Evolutionary conservation across 148 eudicot species (phyloP), one percentile per base, ranked within the genome.

Genomic region (Diospyros lotus): DNA sequence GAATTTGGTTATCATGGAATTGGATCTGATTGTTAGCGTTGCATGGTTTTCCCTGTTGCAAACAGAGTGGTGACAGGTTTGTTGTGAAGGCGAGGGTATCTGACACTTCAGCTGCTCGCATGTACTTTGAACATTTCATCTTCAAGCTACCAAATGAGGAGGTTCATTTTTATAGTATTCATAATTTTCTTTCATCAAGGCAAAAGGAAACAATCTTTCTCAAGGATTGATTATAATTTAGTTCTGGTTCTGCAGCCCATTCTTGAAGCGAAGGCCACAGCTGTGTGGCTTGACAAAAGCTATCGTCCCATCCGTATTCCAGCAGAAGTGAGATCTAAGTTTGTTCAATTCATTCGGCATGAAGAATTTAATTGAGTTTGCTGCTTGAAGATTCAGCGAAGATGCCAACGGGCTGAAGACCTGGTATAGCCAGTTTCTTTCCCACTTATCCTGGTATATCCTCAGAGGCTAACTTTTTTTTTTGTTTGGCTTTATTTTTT

Each of bases 211-310:
- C 2, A 68, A 8, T 9, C n/a, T 28, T 28, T 73, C 53, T 44
- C 6, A 12, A 8, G 48, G 5, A 2, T 68, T 6, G 58, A 68
- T 65, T 38, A 53, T 81, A 60, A 73, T 69, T 38, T 46, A 28
- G 64, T 39, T 48, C 45, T 76, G 41, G 39, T 75, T 69, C 13
- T 69, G 11, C 85, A 94, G 97, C 97, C 91, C 4, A 75, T 94
- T 66, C 73, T 92, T 68, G 98, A 92, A 84, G 97, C 98, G 9
- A 92, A 71, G 78, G 98, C 79, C 71, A 92, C 92, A 56, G 89
- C 86, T 43, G 96, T 94, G 18, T 94, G 98, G 97, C 97, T 94
- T 53, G 90, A 90, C 81, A 94, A 94, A 75, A 86, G 82, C 80
- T 94, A 90, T 71, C 89, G 90, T 15, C 98, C 98, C 43, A 84